phyloP scores from a whole-genome alignment of 2,329 filamentous ascomycete genomes.

The Madurella mycetomatis region DNA sequence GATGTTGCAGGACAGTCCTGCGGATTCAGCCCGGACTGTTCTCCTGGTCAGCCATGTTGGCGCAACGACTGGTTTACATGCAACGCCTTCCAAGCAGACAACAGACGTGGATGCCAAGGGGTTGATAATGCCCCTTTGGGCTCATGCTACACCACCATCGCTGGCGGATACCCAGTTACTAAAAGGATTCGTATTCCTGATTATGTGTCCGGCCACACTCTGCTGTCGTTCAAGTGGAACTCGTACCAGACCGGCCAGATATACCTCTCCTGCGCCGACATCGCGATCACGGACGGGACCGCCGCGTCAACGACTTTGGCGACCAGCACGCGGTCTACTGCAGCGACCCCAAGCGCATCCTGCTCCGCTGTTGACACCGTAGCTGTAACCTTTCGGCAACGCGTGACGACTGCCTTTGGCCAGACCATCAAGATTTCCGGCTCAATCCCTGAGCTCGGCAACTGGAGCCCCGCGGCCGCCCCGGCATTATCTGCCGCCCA shows the following conservation, averaged over 20 bases:
- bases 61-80: constrained; percentile 54
- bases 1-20: constrained; percentile 48
- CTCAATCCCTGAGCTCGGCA: constrained; percentile 43
- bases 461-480: constrained; percentile 45
- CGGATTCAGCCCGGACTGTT: constrained; percentile 45
- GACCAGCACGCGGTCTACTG: constrained; percentile 20
- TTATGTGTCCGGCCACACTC: constrained; percentile 45
- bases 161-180: constrained; percentile 49
- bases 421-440: constrained; percentile 47
- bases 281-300: constrained; percentile 36
- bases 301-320: constrained; percentile 20
- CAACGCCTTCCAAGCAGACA: constrained; percentile 38
- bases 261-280: constrained; percentile 51
- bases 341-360: constrained; percentile 21
- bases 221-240: constrained; percentile 52
- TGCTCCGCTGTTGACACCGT: constrained; percentile 34
- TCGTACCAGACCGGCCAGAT: constrained; percentile 51
- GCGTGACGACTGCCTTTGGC: constrained; percentile 42
- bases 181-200: constrained; percentile 49
- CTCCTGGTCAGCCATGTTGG: constrained; percentile 39
- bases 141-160: constrained; percentile 49
- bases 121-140: constrained; percentile 41
- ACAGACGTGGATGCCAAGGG: constrained; percentile 39
- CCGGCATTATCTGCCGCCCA: constrained; percentile 46
- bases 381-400: constrained; percentile 41